Percentiles rank a stretch among this genome's conserved stretches.
phyloP scores from a whole-genome alignment of 2,329 filamentous ascomycete species.

The Aquanectria penicillioides region DNA sequence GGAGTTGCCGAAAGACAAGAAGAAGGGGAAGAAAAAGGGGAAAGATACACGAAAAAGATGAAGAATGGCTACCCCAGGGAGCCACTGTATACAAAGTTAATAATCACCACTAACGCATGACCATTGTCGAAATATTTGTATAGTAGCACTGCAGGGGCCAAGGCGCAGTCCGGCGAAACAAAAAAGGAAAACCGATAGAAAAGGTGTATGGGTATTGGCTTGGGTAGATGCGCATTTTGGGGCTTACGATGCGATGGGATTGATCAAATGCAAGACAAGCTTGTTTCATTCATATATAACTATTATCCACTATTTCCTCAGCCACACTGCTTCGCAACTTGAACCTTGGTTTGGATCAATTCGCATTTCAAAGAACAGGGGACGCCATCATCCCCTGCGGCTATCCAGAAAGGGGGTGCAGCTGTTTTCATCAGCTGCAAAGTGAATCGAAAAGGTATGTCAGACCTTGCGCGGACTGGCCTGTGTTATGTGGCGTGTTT shows the following conservation, averaged over 20 bases:
- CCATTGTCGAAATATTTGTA: slow-evolving; percentile 18
- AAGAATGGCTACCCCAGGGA: slow-evolving; percentile 25
- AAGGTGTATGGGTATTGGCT: slow-evolving; percentile 14
- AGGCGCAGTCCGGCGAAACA: slow-evolving; percentile 6
- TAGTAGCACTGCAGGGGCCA: slow-evolving; percentile 11
- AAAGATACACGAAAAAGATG: slow-evolving; percentile 65
- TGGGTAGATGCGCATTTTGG: slow-evolving; percentile 17
- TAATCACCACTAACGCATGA: slow-evolving; percentile 12
- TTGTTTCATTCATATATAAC: slow-evolving; percentile 30
- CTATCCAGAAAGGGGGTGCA: slow-evolving; percentile 35
- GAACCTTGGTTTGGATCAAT: slow-evolving; percentile 20
- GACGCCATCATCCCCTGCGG: slow-evolving; percentile 27
- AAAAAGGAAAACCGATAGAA: slow-evolving; percentile 19
- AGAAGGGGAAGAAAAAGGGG: slow-evolving; percentile 68
- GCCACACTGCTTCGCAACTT: slow-evolving; percentile 30
- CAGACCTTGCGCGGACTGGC: slow-evolving; percentile 11
- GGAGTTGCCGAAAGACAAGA: slow-evolving; percentile 72
- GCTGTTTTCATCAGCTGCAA: slow-evolving; percentile 11
- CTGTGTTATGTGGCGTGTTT: neutral
- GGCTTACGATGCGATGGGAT: slow-evolving; percentile 1
- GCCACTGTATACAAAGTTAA: slow-evolving; percentile 21
- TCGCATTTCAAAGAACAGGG: slow-evolving; percentile 32
- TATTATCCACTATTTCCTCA: slow-evolving; percentile 24
- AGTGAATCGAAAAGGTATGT: slow-evolving; percentile 24
- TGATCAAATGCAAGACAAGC: slow-evolving; percentile 5